These are phyloP conservation scores for Paramecium octaurelia DNA, from an alignment of 73 alveolate species.

Conservation along the genomic window DNA sequence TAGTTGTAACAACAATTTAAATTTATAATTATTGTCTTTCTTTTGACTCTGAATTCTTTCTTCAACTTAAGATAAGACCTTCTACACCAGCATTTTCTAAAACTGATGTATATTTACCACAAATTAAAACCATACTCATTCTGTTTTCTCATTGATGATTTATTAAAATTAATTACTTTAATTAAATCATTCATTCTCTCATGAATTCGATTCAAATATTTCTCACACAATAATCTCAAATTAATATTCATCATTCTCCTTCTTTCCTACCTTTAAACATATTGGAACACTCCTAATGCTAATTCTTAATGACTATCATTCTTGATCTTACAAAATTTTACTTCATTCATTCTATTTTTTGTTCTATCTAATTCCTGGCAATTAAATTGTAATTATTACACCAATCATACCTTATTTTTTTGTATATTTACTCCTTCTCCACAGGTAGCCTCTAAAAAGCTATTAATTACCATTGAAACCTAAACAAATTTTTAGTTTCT, in stretches of 20 bases:
- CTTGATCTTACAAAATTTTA: neutral
- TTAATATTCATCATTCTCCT: neutral
- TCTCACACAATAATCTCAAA: neutral
- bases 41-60: neutral
- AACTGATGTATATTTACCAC: neutral
- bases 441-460: neutral
- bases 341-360: neutral
- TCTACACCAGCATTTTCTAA: neutral
- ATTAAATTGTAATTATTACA: neutral
- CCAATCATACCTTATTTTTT: neutral
- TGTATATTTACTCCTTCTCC: neutral
- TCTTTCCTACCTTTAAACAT: neutral
- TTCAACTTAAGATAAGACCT: neutral
- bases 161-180: neutral
- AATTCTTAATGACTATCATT: neutral
- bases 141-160: neutral
- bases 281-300: neutral
- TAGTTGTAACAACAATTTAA: conserved; percentile 21
- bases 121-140: neutral
- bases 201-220: neutral
- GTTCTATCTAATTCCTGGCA: neutral
- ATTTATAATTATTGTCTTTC: neutral
- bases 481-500: neutral
- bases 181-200: neutral
- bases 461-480: neutral